Base-by-base conservation (phyloP, 202 grass and related monocot species). In the Panicum hallii region DNA sequence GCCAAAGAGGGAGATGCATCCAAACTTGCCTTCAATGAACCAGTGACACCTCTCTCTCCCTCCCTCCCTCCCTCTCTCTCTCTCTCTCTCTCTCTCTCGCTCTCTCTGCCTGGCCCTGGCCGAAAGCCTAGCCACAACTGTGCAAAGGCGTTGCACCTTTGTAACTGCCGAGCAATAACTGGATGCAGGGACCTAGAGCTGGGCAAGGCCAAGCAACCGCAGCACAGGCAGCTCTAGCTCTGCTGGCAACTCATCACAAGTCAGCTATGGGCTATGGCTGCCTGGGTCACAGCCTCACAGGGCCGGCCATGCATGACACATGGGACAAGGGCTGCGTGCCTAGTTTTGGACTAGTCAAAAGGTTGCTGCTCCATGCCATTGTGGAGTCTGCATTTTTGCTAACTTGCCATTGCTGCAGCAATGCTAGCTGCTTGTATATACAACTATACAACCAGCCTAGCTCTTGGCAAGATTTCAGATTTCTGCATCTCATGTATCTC, bases 321-420 rank as follows among this genome's bases (percentile, higher is more conserved):
- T 34, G 43, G 76, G 87, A 78, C 67, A 83, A 67, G 26, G 13
- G 41, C n/a, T 80, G 82, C 43, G 63, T 81, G 77, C 76, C 82
- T 81, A 52, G 62, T 75, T 89, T 55, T 70, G 77, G 63, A 46
- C 57, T 65, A 79, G 86, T 72, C 56, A 87, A 83, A 87, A 71
- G 54, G 15, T 82, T 62, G 53, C 45, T 43, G 74, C 52, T 22
- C 52, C 30, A 28, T 36, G 44, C 60, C 17, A 16, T 16, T 52
- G 19, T 53, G 60, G 5, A 65, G 46, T 14, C 60, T 60, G 9
- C 22, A 60, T 60, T 4, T 23, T 47, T 4, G 36, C 53, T 53
- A 43, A 43, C 40, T 47, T 4, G 36, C 53, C 73, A 43, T 58
- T 55, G 52, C 52, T 64, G 13, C 50, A 70, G 28, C 32, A 55